Evolutionary conservation across 768 basidiomycete genomes (phyloP).

Genomic region (Panellus pusillus): DNA sequence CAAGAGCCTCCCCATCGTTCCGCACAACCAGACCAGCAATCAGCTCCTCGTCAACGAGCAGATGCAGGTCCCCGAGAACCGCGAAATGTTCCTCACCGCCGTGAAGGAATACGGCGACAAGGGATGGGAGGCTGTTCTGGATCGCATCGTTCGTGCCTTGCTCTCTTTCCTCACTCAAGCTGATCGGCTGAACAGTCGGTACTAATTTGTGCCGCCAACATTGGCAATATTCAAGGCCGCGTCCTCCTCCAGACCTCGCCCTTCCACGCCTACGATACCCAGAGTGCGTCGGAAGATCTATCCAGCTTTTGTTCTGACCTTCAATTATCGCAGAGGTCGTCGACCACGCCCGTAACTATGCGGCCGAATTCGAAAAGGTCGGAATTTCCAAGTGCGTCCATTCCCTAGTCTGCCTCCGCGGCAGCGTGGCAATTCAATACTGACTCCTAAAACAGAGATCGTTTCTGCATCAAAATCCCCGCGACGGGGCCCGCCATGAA

Average conservation of each 20-base stretch:
- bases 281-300: conserved; percentile 23
- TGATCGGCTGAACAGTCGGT: conserved; percentile 28
- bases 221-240: conserved; percentile 31
- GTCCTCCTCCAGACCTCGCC: conserved; percentile 37
- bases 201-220: conserved; percentile 32
- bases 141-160: conserved; percentile 21
- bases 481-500: conserved; percentile 42
- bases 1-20: conserved; percentile 24
- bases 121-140: conserved; percentile 25
- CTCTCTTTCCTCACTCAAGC: not conserved
- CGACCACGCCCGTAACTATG: conserved; percentile 33
- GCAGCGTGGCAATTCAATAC: not conserved
- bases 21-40: conserved; percentile 38
- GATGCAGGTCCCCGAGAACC: conserved; percentile 27
- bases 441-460: conserved; percentile 24
- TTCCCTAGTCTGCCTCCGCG: not conserved
- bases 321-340: conserved; percentile 25
- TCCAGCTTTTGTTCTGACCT: not conserved
- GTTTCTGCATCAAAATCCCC: conserved; percentile 51
- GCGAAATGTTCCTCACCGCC: conserved; percentile 24
- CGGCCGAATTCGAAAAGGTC: conserved; percentile 31
- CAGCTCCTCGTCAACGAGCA: conserved; percentile 36
- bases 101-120: conserved; percentile 20
- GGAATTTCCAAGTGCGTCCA: conserved; percentile 28
- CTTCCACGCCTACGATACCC: conserved; percentile 33